Evolutionary conservation across 2,329 filamentous ascomycete genomes (phyloP), one percentile per base, ranked within the genome.

Genomic region (Raffaelea ambrosiae): DNA sequence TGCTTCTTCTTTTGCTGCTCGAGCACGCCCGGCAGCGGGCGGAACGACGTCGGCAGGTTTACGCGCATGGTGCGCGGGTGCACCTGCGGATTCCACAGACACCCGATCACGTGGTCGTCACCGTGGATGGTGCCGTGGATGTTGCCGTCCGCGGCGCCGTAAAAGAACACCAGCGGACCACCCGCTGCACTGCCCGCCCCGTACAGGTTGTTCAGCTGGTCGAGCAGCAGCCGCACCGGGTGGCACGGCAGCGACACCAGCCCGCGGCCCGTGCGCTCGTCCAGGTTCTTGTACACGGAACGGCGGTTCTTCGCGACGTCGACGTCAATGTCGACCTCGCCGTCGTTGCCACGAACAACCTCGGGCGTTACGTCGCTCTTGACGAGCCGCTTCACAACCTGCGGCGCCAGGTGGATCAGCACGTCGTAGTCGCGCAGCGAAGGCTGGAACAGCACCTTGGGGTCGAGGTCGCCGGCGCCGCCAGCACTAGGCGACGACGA

Each of bases 361-460:
- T 29, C 26, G 7, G 7, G 7, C 26, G 60, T 57, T 45, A 64
- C 63, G 35, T 63, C 61, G 43, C 68, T 57, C 40, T 65, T 61
- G 57, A 65, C 49, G 23, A 71, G 58, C 53, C 60, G 53, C 58
- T 69, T 70, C 40, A 77, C 61, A 44, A 68, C 68, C 54, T 76
- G 80, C 29, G 73, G 55, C 16, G 79, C 76, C 19, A 97, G 69
- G 59, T 84, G 78, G 47, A 98, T 70, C n/a, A 91, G 68, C 53
- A 97, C 84, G 62, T 97, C 88, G 63, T 90, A 98, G 54, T 95
- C 89, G 10, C 66, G 65, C 5, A 88, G 71, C 0, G 83, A 79
- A 3, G 84, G 73, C n/a, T 76, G 71, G 66, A 97, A 97, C 9
- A 97, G 72, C 1, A 69, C 64, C 29, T 71, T 67, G 2, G 75